A percentile compares a stretch with the other conserved stretches of the same genome.
phyloP scores from a whole-genome alignment of 176 grass and related monocot genomes.

The Themeda triandra region DNA sequence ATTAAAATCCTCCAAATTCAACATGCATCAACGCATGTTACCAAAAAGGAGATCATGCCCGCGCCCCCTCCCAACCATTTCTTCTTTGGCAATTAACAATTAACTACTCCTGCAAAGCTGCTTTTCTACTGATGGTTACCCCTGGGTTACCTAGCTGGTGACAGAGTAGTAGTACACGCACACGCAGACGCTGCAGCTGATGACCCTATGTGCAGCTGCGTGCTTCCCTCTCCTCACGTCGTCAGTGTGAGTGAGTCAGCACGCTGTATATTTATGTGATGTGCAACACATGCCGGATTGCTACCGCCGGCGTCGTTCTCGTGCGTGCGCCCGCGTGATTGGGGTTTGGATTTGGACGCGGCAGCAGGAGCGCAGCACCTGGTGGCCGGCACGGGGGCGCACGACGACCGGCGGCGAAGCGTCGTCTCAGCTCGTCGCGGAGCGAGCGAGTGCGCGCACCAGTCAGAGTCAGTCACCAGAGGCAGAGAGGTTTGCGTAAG shows the following conservation, averaged over 20 bases:
- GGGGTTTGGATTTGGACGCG: not conserved
- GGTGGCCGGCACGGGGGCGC: too few relatives aligned
- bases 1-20: not conserved
- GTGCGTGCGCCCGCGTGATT: conserved; percentile 1
- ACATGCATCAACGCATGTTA: conserved; percentile 21
- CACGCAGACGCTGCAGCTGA: not conserved
- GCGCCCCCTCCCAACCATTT: not conserved
- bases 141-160: not conserved
- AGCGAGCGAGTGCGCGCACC: not conserved
- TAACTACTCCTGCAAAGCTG: conserved; percentile 17
- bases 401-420: not conserved
- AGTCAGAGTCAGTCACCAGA: not conserved
- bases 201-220: not conserved
- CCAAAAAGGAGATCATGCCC: conserved; percentile 16
- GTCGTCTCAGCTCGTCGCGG: not conserved
- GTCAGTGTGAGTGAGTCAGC: not conserved
- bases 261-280: not conserved
- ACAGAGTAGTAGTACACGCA: too few relatives aligned
- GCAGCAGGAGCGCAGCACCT: not conserved
- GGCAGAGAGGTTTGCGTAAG: too few relatives aligned
- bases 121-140: conserved; percentile 31
- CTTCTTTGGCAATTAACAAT: not conserved
- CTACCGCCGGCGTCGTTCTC: conserved; percentile 2
- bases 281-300: not conserved
- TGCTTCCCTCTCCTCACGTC: not conserved